phyloP scores from a whole-genome alignment of 352 stramenopile genomes.

The Pythium pyrilobum region DNA sequence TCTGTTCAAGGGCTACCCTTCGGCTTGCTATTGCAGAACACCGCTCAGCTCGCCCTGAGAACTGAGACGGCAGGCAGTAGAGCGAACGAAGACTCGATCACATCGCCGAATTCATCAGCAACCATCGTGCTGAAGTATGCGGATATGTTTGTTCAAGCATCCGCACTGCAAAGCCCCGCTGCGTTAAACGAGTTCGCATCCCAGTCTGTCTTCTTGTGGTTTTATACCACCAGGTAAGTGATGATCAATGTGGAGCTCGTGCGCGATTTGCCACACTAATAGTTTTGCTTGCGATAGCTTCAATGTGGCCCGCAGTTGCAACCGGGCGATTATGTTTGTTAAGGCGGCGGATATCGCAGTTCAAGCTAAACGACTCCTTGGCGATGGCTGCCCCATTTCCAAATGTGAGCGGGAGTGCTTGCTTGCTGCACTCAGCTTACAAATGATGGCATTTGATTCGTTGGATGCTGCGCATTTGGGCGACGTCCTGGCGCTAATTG shows the following conservation, averaged over 20 bases:
- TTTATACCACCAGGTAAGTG: constrained; percentile 66
- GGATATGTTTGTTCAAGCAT: constrained; percentile 28
- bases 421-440: constrained; percentile 47
- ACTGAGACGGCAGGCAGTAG: neutral
- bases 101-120: constrained; percentile 15
- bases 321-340: constrained; percentile 45
- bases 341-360: constrained; percentile 53
- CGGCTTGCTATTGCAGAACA: constrained; percentile 55
- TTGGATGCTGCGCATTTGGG: constrained; percentile 30
- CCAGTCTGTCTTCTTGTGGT: constrained; percentile 62
- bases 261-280: no score
- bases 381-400: constrained; percentile 29
- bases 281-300: constrained; percentile 39
- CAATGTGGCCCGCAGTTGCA: constrained; percentile 56
- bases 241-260: no score
- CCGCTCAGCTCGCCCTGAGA: constrained; percentile 53
- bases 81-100: neutral
- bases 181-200: constrained; percentile 22
- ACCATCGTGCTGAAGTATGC: constrained; percentile 41
- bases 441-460: constrained; percentile 50
- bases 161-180: constrained; percentile 5
- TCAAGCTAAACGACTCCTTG: constrained; percentile 33
- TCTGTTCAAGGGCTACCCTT: constrained; percentile 17
- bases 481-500: constrained; percentile 38
- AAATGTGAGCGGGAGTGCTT: constrained; percentile 38